Base-by-base conservation (phyloP, 106 monocot species). In the Gastrodia elata region DNA sequence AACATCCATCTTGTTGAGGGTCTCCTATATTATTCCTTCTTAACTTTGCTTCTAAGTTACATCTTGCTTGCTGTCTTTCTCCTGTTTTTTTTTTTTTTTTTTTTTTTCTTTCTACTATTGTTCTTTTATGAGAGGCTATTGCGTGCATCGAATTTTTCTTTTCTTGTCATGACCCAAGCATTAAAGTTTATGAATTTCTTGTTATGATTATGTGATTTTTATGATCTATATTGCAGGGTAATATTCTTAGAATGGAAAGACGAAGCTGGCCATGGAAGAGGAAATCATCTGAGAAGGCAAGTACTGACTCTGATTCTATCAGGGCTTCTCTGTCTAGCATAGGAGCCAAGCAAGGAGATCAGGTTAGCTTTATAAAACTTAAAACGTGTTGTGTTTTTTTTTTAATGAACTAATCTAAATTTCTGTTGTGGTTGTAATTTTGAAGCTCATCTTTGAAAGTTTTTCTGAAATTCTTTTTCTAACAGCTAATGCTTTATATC, bases 231-330 rank as follows among this genome's bases (percentile, higher is more conserved):
- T 11, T 69, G 69, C 69, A 69, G 40, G n/a, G n/a, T 67, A 67
- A 38, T 67, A 36, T 38, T 27, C 22, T 8, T 20, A 38, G 52
- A 40, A 69, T 69, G 69, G 69, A 69, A 40, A 69, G 69, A 26
- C 39, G 69, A 40, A 69, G 69, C 20, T 69, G 69, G 69, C 69
- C 69, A 40, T 69, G 69, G 69, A 69, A 69, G 69, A 69, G 40
- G 69, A 69, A 69, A 26, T 69, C 69, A 69, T 69, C 69, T 25
- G 69, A 69, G 69, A 69, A 69, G 41, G 10, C 69, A 69, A 67
- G 67, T 7, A 1, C 20, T 38, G 69, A 32, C 25, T 69, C 40
- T 69, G 38, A 22, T 8, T 69, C 38, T 69, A 15, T 20, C 0
- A 40, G 15, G 36, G 38, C 69, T 39, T 69, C 39, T 39, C 13